Percentiles rank a stretch among this genome's conserved stretches.
These are phyloP conservation scores for Starmerella floricola DNA, from an alignment of 805 yeast species.

Conservation along the genomic window DNA sequence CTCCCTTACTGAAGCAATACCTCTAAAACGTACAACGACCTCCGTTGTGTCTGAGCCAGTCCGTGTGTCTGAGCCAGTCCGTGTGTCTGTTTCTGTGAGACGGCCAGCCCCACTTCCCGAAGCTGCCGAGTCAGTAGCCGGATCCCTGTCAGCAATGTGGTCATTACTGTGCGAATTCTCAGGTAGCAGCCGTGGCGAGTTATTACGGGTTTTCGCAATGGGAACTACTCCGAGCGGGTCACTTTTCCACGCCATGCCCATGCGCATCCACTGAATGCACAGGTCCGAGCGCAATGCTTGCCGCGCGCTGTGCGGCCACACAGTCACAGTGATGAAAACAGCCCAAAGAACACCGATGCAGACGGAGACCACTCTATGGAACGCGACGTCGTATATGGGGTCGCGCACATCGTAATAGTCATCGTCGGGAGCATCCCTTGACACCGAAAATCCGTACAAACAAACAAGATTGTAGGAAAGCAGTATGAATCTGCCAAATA, in stretches of 20 bases:
- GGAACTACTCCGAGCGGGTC: slow-evolving; percentile 52
- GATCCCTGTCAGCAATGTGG: too few relatives aligned
- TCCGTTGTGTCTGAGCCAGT: too few relatives aligned
- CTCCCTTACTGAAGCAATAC: slow-evolving; percentile 29
- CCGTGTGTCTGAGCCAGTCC: neutral
- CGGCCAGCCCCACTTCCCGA: too few relatives aligned
- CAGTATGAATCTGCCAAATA: slow-evolving; percentile 44
- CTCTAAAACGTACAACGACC: slow-evolving; percentile 15
- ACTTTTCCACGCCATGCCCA: slow-evolving; percentile 71
- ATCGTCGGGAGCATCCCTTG: slow-evolving; percentile 39
- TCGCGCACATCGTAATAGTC: slow-evolving; percentile 59
- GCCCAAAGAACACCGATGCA: slow-evolving; percentile 70
- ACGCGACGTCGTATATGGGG: slow-evolving; percentile 62
- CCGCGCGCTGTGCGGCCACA: slow-evolving; percentile 69
- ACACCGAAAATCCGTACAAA: slow-evolving; percentile 58
- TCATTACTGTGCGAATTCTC: too few relatives aligned
- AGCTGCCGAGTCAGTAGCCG: too few relatives aligned
- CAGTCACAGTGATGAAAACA: slow-evolving; percentile 47
- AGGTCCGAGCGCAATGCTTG: slow-evolving; percentile 51
- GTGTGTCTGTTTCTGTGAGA: neutral
- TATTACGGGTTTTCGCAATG: too few relatives aligned
- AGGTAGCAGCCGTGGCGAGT: too few relatives aligned
- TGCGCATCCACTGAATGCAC: slow-evolving; percentile 59
- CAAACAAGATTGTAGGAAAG: slow-evolving; percentile 71
- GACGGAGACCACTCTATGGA: slow-evolving; percentile 66